These are phyloP conservation scores for Alternaria triticina DNA, from an alignment of 2,329 filamentous ascomycete species.

Conservation along the genomic window DNA sequence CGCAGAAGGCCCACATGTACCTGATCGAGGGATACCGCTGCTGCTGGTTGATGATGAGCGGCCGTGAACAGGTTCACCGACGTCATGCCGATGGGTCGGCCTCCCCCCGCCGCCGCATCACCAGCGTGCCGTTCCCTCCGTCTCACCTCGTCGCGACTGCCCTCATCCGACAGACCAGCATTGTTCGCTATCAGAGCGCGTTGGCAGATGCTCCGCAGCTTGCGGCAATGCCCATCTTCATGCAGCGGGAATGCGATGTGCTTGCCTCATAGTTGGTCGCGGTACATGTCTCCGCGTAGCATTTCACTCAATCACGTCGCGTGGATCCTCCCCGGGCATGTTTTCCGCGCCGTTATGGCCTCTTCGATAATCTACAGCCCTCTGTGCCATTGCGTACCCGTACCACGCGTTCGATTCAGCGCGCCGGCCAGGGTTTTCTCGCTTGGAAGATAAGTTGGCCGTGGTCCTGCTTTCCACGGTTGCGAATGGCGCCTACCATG, in stretches of 20 bases:
- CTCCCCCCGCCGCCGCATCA: not conserved
- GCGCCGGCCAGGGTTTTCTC: not conserved
- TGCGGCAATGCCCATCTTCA: not conserved
- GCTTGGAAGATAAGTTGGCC: not conserved
- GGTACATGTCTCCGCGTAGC: not conserved
- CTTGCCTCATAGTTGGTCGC: not conserved
- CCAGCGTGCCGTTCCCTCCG: not conserved
- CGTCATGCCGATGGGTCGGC: not conserved
- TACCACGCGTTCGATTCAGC: not conserved
- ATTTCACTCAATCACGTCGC: not conserved
- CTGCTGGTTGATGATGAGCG: not conserved
- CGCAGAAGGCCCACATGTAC: not conserved
- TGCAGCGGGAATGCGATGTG: not conserved
- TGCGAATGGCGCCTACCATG: not conserved
- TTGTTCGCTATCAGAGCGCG: not conserved
- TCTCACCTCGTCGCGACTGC: not conserved
- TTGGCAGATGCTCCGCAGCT: not conserved
- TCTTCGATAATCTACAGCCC: not conserved
- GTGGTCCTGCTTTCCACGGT: constrained; percentile 1
- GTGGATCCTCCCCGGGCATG: constrained; percentile 4
- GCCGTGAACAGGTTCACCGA: not conserved
- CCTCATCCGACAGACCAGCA: not conserved
- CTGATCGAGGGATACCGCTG: not conserved
- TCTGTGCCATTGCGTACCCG: constrained; percentile 1
- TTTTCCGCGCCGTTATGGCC: not conserved